phyloP scores from a whole-genome alignment of 306 rosid genomes.

The Prunus kanzakura region DNA sequence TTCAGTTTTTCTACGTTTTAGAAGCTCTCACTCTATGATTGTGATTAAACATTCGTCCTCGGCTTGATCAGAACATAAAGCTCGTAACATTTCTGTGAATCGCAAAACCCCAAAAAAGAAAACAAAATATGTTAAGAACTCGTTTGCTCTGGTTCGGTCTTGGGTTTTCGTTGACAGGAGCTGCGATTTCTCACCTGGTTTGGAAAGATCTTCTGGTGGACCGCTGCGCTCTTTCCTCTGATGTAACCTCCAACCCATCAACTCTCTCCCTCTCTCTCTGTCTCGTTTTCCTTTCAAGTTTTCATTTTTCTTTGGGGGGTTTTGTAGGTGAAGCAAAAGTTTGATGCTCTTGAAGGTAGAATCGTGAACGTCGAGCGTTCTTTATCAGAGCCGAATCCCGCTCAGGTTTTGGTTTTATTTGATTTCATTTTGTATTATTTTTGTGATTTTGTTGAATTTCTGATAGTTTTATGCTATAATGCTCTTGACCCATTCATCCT shows the following conservation, averaged over 20 bases:
- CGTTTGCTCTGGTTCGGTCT: slow-evolving; percentile 39
- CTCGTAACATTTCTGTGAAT: background rate
- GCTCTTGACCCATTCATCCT: background rate
- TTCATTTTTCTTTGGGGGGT: background rate
- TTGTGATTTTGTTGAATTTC: background rate
- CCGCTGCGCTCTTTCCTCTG: slow-evolving; percentile 31
- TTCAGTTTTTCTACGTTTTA: background rate
- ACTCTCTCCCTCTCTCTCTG: background rate
- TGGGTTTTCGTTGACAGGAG: slow-evolving; percentile 34
- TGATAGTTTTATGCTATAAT: background rate
- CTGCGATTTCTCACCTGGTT: slow-evolving; percentile 38
- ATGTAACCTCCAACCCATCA: slow-evolving; percentile 16
- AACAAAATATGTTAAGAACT: slow-evolving; percentile 30
- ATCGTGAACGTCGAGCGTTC: slow-evolving; percentile 34
- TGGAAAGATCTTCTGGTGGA: slow-evolving; percentile 31
- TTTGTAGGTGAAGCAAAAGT: slow-evolving; percentile 30
- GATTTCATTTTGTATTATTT: background rate
- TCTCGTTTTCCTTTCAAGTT: background rate
- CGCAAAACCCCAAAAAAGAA: background rate
- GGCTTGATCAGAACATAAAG: background rate
- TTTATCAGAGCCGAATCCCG: slow-evolving; percentile 23
- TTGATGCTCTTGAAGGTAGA: slow-evolving; percentile 34
- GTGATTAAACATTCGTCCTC: background rate
- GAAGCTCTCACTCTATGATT: background rate
- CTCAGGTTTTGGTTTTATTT: slow-evolving; percentile 11